A percentile compares a stretch with the other conserved stretches of the same genome.
Evolutionary conservation across 768 basidiomycete genomes (phyloP).

Genomic region (Leccinum truebloodii): DNA sequence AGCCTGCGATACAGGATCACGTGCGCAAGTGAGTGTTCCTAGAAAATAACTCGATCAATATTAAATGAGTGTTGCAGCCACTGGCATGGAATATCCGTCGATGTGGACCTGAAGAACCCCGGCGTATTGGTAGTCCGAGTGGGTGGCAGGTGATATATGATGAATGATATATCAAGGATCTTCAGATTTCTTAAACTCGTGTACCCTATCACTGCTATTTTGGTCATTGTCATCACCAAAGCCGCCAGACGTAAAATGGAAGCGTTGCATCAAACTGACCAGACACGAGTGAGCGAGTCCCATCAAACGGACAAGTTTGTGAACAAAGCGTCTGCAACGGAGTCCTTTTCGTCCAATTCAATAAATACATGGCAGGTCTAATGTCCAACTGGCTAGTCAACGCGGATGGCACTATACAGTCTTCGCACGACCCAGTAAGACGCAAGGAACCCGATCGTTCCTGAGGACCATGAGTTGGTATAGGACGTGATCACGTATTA

Average conservation of each 20-base stretch:
- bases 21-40: slow-evolving; percentile 62
- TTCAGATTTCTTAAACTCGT: slow-evolving; percentile 1
- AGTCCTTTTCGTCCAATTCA: slow-evolving; percentile 5
- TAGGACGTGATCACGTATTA: not conserved
- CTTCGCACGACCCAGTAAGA: slow-evolving; percentile 82
- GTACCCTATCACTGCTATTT: not conserved
- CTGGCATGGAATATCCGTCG: slow-evolving; percentile 67
- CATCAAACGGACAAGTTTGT: not conserved
- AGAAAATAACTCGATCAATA: not conserved
- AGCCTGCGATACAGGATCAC: slow-evolving; percentile 84
- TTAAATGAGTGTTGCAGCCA: slow-evolving; percentile 41
- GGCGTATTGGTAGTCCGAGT: slow-evolving; percentile 79
- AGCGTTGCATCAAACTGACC: not conserved
- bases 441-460: slow-evolving; percentile 89
- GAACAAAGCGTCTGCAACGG: not conserved
- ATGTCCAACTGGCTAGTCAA: slow-evolving; percentile 47
- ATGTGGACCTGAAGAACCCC: slow-evolving; percentile 75
- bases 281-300: not conserved
- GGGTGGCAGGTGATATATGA: not conserved
- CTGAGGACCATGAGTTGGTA: slow-evolving; percentile 38
- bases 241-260: no score
- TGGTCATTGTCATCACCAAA: not conserved
- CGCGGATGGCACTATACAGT: slow-evolving; percentile 79
- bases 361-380: slow-evolving; percentile 12
- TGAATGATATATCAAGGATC: not conserved